Evolutionary conservation across 345 rosid genomes (phyloP), one percentile per base, ranked within the genome.

Genomic region (Linum tenue): DNA sequence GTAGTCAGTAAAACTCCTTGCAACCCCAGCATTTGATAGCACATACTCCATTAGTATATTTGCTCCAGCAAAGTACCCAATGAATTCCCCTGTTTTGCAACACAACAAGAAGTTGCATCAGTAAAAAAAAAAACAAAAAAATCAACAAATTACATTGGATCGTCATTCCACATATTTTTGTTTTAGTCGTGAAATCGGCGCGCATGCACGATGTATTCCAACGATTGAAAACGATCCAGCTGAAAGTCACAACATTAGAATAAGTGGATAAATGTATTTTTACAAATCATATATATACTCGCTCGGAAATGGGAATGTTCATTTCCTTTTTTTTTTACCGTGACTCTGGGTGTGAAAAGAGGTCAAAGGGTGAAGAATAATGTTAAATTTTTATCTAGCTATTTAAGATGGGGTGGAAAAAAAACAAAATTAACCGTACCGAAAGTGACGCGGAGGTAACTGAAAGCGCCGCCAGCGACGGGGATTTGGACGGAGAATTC

Each of bases 391-490:
- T 9, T 0, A 3, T 57, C 14, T 48, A n/a, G 35, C 53, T n/a
- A n/a, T n/a, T n/a, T n/a, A 37, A 15, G 41, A 56, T 42, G 73
- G 48, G 64, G 16, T 53, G 62, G 62, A 59, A 3, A 37, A n/a
- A 17, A 12, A 5, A 37, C 39, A 43, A 40, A 65, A 17, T 10
- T 16, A 12, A 43, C 38, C 31, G 51, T 86, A 91, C 98, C 98
- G 73, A 89, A 92, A 62, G 98, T 92, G 48, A 92, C 91, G 74
- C 98, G 81, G 9, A 92, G 84, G 68, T 89, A 92, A 73, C 98
- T 89, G 73, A 92, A 92, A 74, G 98, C 95, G 2, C 98, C 98
- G 0, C 98, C 98, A 36, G 98, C 98, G 31, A 87, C 95, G 4
- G 98, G 98, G 75, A 92, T 83, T 69, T 85, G 90, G 51, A 92